phyloP scores from a whole-genome alignment of 768 basidiomycete genomes.

The Pisolithus marmoratus region DNA sequence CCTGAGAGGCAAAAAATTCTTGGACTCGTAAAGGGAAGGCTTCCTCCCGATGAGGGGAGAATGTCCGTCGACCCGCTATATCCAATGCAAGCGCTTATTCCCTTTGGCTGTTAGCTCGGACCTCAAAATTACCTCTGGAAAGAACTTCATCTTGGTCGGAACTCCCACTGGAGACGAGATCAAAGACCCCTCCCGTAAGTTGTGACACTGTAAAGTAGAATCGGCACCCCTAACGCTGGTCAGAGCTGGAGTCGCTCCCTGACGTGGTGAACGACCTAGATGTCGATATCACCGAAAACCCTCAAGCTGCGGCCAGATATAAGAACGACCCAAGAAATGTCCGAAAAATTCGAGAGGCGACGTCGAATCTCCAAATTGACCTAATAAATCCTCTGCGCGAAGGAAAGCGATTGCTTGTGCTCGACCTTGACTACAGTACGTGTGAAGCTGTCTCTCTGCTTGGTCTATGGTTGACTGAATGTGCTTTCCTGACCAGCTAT shows the following conservation, averaged over 20 bases:
- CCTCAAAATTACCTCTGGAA: slow-evolving; percentile 50
- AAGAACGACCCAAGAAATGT: slow-evolving; percentile 75
- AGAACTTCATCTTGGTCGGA: slow-evolving; percentile 82
- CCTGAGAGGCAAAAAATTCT: slow-evolving; percentile 84
- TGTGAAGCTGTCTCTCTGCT: background rate
- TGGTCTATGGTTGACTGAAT: background rate
- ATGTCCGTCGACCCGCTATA: slow-evolving; percentile 37
- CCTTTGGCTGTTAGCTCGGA: slow-evolving; percentile 40
- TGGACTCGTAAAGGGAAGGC: slow-evolving; percentile 77
- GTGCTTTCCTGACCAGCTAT: slow-evolving; percentile 50
- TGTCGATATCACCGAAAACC: slow-evolving; percentile 65
- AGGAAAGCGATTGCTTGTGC: slow-evolving; percentile 76
- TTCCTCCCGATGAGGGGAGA: slow-evolving; percentile 67
- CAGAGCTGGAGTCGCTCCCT: slow-evolving; percentile 61
- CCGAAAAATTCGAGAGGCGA: slow-evolving; percentile 72
- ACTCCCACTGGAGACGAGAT: slow-evolving; percentile 84
- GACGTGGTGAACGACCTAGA: slow-evolving; percentile 80
- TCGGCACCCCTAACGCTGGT: background rate
- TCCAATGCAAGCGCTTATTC: background rate
- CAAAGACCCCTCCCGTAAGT: slow-evolving; percentile 66
- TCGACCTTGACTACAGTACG: slow-evolving; percentile 87
- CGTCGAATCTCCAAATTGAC: slow-evolving; percentile 56
- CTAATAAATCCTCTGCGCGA: slow-evolving; percentile 71
- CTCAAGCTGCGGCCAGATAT: slow-evolving; percentile 51
- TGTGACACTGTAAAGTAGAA: background rate